Percentiles rank a stretch among this genome's conserved stretches.
Conservation (phyloP, 345 rosid genomes). For the Geranium rotundifolium region DNA sequence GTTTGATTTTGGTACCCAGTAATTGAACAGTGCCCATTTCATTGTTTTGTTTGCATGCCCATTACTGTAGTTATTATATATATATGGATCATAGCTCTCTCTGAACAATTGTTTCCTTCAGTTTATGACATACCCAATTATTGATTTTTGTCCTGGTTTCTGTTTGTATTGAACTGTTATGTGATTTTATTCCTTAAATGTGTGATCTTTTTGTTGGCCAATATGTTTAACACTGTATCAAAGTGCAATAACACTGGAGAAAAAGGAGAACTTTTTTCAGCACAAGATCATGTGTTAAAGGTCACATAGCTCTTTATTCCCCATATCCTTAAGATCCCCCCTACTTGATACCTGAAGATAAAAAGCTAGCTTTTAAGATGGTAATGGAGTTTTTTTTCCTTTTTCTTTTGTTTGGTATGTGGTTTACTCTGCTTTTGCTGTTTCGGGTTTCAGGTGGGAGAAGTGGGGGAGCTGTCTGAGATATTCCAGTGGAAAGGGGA, state of each 20-base stretch:
- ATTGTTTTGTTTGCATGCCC: too few relatives aligned
- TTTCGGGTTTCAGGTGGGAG: conserved; percentile 37
- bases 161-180: neutral
- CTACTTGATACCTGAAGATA: neutral
- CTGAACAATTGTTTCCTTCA: neutral
- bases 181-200: too few relatives aligned
- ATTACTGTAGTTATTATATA: too few relatives aligned
- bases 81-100: neutral
- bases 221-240: neutral
- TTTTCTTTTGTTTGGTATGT: too few relatives aligned
- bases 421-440: neutral
- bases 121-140: too few relatives aligned
- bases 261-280: too few relatives aligned
- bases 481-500: conserved; percentile 67
- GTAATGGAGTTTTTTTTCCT: neutral
- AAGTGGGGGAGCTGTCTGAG: conserved; percentile 56
- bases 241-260: too few relatives aligned
- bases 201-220: neutral
- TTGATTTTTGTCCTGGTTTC: neutral
- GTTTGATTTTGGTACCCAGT: neutral
- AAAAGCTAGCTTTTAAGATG: neutral
- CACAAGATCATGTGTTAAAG: too few relatives aligned
- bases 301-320: too few relatives aligned
- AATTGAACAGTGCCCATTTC: too few relatives aligned
- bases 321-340: neutral